These are phyloP conservation scores for Sechiopsis laciniata DNA, from an alignment of 306 rosid species.

Conservation along the genomic window DNA sequence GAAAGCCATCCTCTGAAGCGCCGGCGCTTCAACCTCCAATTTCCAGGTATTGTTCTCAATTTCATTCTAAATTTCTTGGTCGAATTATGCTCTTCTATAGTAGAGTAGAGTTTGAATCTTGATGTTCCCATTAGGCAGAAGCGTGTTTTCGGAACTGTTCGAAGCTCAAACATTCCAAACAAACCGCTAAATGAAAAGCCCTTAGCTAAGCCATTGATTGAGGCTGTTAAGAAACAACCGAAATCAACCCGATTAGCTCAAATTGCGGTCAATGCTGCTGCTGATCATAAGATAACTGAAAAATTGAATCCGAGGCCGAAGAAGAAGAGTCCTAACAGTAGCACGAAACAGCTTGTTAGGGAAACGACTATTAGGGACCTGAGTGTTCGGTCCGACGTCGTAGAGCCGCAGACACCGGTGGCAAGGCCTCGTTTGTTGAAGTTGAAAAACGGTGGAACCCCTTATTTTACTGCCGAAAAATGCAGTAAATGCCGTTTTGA, in stretches of 20 bases:
- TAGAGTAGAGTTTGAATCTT: conserved; percentile 7
- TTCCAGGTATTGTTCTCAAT: conserved; percentile 18
- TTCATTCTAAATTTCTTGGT: background rate
- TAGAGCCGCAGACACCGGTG: conserved; percentile 24
- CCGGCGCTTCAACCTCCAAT: background rate
- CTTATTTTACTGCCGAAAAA: conserved; percentile 27
- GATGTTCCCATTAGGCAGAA: conserved; percentile 17
- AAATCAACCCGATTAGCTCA: conserved; percentile 18
- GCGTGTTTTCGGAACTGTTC: conserved; percentile 26
- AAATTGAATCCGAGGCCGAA: conserved; percentile 16
- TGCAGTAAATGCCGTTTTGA: conserved; percentile 32
- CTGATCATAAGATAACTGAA: conserved; percentile 4
- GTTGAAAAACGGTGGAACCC: conserved; percentile 20
- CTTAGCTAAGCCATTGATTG: conserved; percentile 2
- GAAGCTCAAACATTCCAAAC: conserved; percentile 17
- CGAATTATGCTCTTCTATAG: background rate
- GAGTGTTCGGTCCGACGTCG: background rate
- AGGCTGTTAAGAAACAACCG: conserved; percentile 10
- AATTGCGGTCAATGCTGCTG: background rate
- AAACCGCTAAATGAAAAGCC: conserved; percentile 19
- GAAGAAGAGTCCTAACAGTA: conserved; percentile 13
- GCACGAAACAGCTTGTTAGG: background rate
- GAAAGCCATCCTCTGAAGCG: conserved; percentile 8
- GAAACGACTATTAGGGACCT: background rate
- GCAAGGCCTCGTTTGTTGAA: conserved; percentile 4